Conservation (phyloP, 148 eudicot species). For the Pharnaceum exiguum region DNA sequence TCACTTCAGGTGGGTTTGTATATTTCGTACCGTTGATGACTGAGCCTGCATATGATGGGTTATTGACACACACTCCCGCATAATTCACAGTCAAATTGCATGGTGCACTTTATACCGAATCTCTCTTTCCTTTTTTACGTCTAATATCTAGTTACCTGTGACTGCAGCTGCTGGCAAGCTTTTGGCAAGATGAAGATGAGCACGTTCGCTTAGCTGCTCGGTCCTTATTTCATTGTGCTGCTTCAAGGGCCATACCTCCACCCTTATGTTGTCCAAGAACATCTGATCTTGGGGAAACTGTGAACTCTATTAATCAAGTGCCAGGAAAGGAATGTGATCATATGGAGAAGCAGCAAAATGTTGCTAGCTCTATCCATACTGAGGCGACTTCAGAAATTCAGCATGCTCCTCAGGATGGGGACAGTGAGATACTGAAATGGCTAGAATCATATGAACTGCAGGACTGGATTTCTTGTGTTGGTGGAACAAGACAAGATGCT, state of each 20-base stretch:
- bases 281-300: slow-evolving; percentile 17
- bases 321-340: slow-evolving; percentile 22
- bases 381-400: slow-evolving; percentile 21
- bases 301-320: slow-evolving; percentile 16
- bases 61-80: too few species aligned
- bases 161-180: slow-evolving; percentile 81
- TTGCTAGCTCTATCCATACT: slow-evolving; percentile 17
- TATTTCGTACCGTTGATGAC: neutral
- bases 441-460: slow-evolving; percentile 84
- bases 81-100: too few species aligned
- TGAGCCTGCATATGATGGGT: slow-evolving; percentile 3
- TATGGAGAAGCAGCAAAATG: slow-evolving; percentile 9
- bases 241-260: slow-evolving; percentile 85
- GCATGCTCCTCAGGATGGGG: slow-evolving; percentile 32
- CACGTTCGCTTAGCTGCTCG: slow-evolving; percentile 96
- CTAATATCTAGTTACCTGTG: slow-evolving; percentile 4
- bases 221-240: slow-evolving; percentile 93
- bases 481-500: slow-evolving; percentile 95
- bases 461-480: slow-evolving; percentile 94
- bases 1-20: slow-evolving; percentile 64
- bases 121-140: slow-evolving; percentile 2
- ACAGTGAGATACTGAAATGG: slow-evolving; percentile 61
- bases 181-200: slow-evolving; percentile 95
- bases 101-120: too few species aligned
- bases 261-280: slow-evolving; percentile 51